A percentile compares a stretch with the other conserved stretches of the same genome.
Conservation (phyloP, 345 rosid species). For the Euphorbia pulcherrima region DNA sequence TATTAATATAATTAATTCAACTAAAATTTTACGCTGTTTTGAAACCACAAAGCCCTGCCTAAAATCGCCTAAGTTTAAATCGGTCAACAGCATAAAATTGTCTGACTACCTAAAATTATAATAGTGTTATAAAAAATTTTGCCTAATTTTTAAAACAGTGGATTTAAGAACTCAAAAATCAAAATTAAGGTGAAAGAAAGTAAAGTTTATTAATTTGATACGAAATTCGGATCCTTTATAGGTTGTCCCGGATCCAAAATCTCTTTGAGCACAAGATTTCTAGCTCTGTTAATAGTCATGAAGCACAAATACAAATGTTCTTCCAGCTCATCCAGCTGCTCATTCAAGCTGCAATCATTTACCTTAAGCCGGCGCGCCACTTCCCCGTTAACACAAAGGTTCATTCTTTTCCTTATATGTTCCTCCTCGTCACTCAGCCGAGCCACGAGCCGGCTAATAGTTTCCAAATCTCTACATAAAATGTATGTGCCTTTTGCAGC, state of each 20-base stretch:
- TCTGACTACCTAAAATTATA: too few relatives aligned
- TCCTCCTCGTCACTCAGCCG: constrained; percentile 64
- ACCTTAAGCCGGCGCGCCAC: constrained; percentile 44
- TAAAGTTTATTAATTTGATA: neutral
- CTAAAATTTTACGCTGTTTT: too few relatives aligned
- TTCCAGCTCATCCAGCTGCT: constrained; percentile 69
- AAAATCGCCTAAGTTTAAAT: too few relatives aligned
- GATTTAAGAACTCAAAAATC: too few relatives aligned
- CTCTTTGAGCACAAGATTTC: constrained; percentile 56
- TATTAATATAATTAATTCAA: too few relatives aligned
- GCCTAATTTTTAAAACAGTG: too few relatives aligned
- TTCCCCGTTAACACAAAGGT: constrained; percentile 52
- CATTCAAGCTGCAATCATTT: constrained; percentile 45
- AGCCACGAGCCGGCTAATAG: constrained; percentile 55
- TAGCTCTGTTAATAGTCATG: constrained; percentile 71
- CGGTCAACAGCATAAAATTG: too few relatives aligned
- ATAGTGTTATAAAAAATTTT: too few relatives aligned
- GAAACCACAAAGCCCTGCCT: too few relatives aligned
- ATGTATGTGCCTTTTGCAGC: constrained; percentile 86
- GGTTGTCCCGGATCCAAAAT: constrained; percentile 37
- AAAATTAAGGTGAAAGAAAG: too few relatives aligned
- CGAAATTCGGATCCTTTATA: neutral
- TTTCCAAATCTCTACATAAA: constrained; percentile 63
- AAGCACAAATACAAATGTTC: constrained; percentile 80
- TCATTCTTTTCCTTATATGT: constrained; percentile 42